phyloP scores from a whole-genome alignment of 1,139 yeast genomes.

The Yamadazyma mexicana region DNA sequence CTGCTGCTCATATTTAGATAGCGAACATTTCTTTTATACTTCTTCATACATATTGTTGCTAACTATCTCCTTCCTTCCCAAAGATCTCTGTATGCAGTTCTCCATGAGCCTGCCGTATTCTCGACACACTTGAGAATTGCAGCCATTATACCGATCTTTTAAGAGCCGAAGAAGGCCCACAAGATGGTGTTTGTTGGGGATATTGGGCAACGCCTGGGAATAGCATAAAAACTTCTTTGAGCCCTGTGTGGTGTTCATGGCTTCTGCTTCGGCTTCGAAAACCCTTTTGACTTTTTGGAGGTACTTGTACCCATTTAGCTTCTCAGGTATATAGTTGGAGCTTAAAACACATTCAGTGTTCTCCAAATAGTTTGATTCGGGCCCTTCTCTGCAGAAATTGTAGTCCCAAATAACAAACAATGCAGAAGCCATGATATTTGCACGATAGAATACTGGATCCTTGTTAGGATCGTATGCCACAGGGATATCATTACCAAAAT shows the following conservation, averaged over 20 bases:
- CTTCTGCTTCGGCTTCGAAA: conserved; percentile 25
- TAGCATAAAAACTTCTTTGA: conserved; percentile 12
- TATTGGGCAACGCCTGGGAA: conserved; percentile 15
- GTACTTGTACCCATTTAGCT: conserved; percentile 34
- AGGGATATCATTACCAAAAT: conserved; percentile 20
- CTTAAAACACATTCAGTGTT: conserved; percentile 2
- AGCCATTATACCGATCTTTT: conserved; percentile 34
- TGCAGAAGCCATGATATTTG: conserved; percentile 54
- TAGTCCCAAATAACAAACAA: conserved; percentile 59
- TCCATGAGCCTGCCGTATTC: conserved; percentile 56
- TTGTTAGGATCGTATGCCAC: conserved; percentile 44
- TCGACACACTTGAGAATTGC: conserved; percentile 59
- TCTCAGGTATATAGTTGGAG: conserved; percentile 20
- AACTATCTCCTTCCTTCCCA: conserved; percentile 47
- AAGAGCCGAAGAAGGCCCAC: conserved; percentile 38
- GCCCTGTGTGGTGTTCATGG: conserved; percentile 5
- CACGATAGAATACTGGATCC: conserved; percentile 56
- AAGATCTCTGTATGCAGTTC: conserved; percentile 55
- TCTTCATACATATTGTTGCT: conserved; percentile 51
- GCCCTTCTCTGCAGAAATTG: conserved; percentile 52
- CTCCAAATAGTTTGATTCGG: conserved; percentile 42
- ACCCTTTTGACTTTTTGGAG: conserved; percentile 35
- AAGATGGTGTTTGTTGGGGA: conserved; percentile 26
- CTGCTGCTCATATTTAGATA: background rate
- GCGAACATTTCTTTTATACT: background rate